Conservation (phyloP, 192 early-diverging fungal species). For the Coemansia sp. region DNA sequence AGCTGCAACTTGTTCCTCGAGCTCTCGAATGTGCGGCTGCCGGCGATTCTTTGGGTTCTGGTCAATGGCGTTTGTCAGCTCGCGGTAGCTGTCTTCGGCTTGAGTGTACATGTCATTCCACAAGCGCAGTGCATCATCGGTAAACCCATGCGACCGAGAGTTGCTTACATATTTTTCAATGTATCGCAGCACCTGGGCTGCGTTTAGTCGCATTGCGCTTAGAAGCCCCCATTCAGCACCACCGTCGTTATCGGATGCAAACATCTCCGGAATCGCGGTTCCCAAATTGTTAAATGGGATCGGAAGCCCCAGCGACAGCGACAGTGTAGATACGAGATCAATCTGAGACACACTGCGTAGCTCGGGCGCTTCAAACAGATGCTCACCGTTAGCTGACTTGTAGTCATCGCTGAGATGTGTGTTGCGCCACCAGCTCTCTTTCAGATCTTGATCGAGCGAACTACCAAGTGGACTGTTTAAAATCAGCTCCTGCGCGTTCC, state of each 20-base stretch:
- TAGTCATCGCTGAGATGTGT: constrained; percentile 41
- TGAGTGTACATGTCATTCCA: constrained; percentile 24
- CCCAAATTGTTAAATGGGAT: constrained; percentile 96
- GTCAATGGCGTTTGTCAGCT: constrained; percentile 7
- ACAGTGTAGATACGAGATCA: constrained; percentile 84
- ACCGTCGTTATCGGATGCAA: constrained; percentile 45
- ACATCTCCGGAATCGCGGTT: constrained; percentile 80
- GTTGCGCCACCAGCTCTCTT: constrained; percentile 35
- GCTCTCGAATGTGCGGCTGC: constrained; percentile 7
- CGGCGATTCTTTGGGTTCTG: not conserved
- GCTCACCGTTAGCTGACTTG: constrained; percentile 4
- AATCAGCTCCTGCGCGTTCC: constrained; percentile 8
- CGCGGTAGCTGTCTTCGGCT: constrained; percentile 37
- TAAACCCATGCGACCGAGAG: constrained; percentile 45
- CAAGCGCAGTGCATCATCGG: constrained; percentile 27
- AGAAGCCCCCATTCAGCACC: constrained; percentile 45
- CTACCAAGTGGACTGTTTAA: constrained; percentile 21
- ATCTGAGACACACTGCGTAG: constrained; percentile 81
- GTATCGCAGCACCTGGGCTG: constrained; percentile 60
- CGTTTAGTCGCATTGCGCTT: constrained; percentile 62
- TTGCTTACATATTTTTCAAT: constrained; percentile 31
- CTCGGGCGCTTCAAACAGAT: constrained; percentile 18
- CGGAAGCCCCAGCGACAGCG: constrained; percentile 76
- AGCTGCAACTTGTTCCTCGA: constrained; percentile 38
- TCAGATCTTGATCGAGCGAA: constrained; percentile 55